These are phyloP conservation scores for Cystobasidiaceae sp. DNA, from an alignment of 1,284 basidiomycete genomes.

Conservation along the genomic window DNA sequence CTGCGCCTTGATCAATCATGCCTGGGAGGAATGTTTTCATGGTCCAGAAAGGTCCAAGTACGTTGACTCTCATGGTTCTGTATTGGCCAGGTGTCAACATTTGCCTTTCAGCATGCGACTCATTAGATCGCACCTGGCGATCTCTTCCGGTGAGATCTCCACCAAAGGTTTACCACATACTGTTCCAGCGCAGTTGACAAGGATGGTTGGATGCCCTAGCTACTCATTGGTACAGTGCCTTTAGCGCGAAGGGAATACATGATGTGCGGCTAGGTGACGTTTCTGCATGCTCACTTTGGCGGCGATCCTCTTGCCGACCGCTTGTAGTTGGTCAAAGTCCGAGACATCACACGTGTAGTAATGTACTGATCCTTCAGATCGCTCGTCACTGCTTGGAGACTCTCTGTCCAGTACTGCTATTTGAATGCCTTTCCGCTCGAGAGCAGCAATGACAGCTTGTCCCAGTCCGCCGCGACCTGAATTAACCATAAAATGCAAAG, in stretches of 20 bases:
- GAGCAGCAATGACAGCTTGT: constrained; percentile 71
- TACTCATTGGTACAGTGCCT: constrained; percentile 44
- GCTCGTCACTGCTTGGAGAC: neutral
- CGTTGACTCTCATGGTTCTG: constrained; percentile 83
- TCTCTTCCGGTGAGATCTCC: constrained; percentile 68
- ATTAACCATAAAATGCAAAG: neutral
- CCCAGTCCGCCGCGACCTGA: constrained; percentile 85
- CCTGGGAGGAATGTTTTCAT: constrained; percentile 84
- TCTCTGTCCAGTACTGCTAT: constrained; percentile 76
- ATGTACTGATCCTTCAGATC: constrained; percentile 57
- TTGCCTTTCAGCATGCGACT: too few relatives aligned
- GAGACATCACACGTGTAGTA: constrained; percentile 86
- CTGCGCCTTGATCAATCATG: constrained; percentile 68
- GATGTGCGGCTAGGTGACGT: too few relatives aligned
- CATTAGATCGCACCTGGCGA: too few relatives aligned
- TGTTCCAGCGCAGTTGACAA: constrained; percentile 93
- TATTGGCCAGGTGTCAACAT: too few relatives aligned
- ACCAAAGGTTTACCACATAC: constrained; percentile 80
- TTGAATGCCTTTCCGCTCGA: constrained; percentile 69
- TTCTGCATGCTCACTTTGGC: constrained; percentile 63
- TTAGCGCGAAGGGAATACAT: too few relatives aligned
- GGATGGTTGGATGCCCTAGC: constrained; percentile 80
- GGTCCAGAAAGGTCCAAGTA: constrained; percentile 81
- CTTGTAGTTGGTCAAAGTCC: constrained; percentile 70
- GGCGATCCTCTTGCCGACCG: constrained; percentile 63